Percentiles rank a stretch among this genome's conserved stretches.
Evolutionary conservation across 805 yeast genomes (phyloP).

Genomic region (Candida montana): DNA sequence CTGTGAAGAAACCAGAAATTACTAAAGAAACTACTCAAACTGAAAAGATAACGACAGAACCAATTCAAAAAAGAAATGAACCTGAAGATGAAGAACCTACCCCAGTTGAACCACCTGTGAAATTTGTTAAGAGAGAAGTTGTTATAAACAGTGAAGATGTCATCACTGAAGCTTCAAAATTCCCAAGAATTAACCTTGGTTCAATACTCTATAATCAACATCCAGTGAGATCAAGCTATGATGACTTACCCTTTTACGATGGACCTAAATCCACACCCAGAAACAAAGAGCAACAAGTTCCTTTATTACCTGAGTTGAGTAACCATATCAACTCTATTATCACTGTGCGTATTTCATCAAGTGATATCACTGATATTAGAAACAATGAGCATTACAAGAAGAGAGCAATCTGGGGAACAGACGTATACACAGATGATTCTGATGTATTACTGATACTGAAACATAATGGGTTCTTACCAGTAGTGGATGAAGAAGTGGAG

Average conservation of each 20-base stretch:
- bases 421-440: slow-evolving; percentile 90
- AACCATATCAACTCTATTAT: slow-evolving; percentile 37
- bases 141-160: slow-evolving; percentile 37
- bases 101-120: slow-evolving; percentile 1
- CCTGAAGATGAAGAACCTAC: background rate
- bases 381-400: slow-evolving; percentile 21
- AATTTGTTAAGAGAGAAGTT: slow-evolving; percentile 21
- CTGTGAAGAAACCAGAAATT: slow-evolving; percentile 6
- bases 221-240: slow-evolving; percentile 41
- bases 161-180: slow-evolving; percentile 32
- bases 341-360: slow-evolving; percentile 26
- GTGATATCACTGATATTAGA: slow-evolving; percentile 20
- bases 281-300: slow-evolving; percentile 14
- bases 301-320: slow-evolving; percentile 29
- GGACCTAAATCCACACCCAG: slow-evolving; percentile 1
- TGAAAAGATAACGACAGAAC: no score
- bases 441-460: slow-evolving; percentile 70
- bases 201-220: slow-evolving; percentile 52
- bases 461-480: slow-evolving; percentile 66
- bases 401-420: slow-evolving; percentile 79
- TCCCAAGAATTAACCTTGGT: slow-evolving; percentile 46
- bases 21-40: background rate
- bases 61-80: no score
- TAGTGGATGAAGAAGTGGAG: slow-evolving; percentile 22
- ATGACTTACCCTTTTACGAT: slow-evolving; percentile 12